Evolutionary conservation across 441 rosid species (phyloP).

Genomic region (Hura crepitans): DNA sequence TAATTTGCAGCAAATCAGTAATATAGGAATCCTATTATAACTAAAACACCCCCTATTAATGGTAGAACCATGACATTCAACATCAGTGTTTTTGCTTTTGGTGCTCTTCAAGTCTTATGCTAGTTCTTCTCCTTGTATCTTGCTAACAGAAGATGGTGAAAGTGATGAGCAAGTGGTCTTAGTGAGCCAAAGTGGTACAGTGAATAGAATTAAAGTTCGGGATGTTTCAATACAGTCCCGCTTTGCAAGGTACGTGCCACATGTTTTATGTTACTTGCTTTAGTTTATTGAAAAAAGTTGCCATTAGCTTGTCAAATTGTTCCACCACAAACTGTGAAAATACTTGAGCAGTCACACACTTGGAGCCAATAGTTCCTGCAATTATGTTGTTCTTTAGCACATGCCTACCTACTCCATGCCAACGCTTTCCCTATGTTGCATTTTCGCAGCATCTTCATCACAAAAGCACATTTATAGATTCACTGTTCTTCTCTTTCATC

Average conservation of each 20-base stretch:
- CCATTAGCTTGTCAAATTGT: background rate
- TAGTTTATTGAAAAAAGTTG: background rate
- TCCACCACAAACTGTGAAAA: background rate
- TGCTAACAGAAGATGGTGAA: conserved; percentile 71
- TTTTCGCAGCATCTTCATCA: background rate
- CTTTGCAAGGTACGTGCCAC: conserved; percentile 52
- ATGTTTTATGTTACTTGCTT: background rate
- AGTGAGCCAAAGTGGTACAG: conserved; percentile 91
- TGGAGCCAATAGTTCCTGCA: background rate
- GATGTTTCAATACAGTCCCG: conserved; percentile 92
- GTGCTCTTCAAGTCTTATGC: too few relatives aligned
- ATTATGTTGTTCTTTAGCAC: background rate
- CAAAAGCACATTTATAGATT: background rate
- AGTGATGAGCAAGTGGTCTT: conserved; percentile 90
- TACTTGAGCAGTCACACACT: background rate
- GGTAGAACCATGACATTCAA: too few relatives aligned
- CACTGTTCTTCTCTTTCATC: background rate
- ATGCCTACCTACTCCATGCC: background rate
- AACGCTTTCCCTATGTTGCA: background rate
- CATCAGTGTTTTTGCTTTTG: too few relatives aligned
- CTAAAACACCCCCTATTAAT: too few relatives aligned
- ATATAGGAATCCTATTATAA: too few relatives aligned
- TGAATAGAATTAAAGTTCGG: conserved; percentile 86
- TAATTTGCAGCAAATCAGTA: too few relatives aligned
- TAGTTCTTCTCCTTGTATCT: conserved; percentile 11